Base-by-base conservation (phyloP, 371 early-diverging fungal species). In the Sporodiniella umbellata region DNA sequence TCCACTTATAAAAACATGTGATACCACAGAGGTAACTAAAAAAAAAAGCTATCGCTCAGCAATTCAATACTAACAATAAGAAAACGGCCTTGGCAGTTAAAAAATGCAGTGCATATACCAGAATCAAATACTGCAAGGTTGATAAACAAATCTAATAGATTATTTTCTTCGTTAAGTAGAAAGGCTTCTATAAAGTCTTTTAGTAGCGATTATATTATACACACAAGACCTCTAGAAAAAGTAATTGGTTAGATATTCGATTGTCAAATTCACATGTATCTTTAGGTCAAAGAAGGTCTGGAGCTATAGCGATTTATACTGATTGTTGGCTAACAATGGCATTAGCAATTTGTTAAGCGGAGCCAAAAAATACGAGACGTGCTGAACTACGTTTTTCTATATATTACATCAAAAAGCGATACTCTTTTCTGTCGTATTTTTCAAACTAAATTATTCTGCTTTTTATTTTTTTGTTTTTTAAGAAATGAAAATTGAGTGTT, bases 1-100 rank as follows among this genome's bases (percentile, higher is more conserved):
- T 48, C 53, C 48, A 12, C 76, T 72, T 3, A 48, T 64, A 35
- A 43, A 52, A 22, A 70, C 76, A n/a, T 40, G 52, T 28, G 4
- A 14, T 35, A 44, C 42, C 12, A 21, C 25, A 23, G 39, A 37
- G 23, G 40, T 49, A 37, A 33, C 4, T 35, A 21, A 23, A 17
- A 15, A 31, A 10, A 31, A 31, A n/a, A n/a, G n/a, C n/a, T n/a
- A n/a, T n/a, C n/a, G n/a, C n/a, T n/a, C n/a, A n/a, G n/a, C n/a
- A n/a, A n/a, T n/a, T n/a, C n/a, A n/a, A n/a, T n/a, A n/a, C n/a
- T n/a, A n/a, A n/a, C n/a, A n/a, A n/a, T n/a, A n/a, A n/a, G n/a
- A n/a, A n/a, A n/a, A n/a, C n/a, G n/a, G n/a, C n/a, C n/a, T n/a
- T n/a, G n/a, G n/a, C n/a, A n/a, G n/a, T n/a, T n/a, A n/a, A 40